These are phyloP conservation scores for Dendrothele bispora DNA, from an alignment of 768 basidiomycete species.

Conservation along the genomic window DNA sequence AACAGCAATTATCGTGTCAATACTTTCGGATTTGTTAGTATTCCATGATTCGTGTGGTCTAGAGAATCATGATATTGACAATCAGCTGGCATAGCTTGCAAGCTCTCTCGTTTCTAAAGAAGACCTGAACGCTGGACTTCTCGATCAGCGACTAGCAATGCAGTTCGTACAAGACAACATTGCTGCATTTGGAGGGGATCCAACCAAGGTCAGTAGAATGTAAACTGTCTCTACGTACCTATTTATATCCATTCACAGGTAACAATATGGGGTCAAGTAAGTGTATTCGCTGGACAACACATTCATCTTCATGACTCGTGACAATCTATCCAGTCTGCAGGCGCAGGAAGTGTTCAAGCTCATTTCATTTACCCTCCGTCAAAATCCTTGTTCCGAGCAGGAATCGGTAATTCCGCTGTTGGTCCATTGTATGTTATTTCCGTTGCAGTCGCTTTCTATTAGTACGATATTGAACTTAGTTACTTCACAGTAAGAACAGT, in stretches of 20 bases:
- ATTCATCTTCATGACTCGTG: background rate
- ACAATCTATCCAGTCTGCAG: slow-evolving; percentile 44
- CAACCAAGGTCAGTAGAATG: slow-evolving; percentile 39
- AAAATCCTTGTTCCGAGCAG: slow-evolving; percentile 46
- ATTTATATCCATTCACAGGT: slow-evolving; percentile 32
- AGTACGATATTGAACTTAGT: background rate
- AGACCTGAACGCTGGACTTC: slow-evolving; percentile 59
- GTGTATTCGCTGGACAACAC: background rate
- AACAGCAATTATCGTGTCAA: slow-evolving; percentile 57
- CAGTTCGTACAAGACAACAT: slow-evolving; percentile 67
- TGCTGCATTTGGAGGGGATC: slow-evolving; percentile 63
- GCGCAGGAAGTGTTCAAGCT: slow-evolving; percentile 48
- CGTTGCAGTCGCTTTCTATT: background rate
- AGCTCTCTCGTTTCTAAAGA: slow-evolving; percentile 43
- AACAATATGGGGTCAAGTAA: slow-evolving; percentile 57
- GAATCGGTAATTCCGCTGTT: slow-evolving; percentile 50
- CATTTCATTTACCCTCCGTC: slow-evolving; percentile 43
- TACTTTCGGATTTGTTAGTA: slow-evolving; percentile 54
- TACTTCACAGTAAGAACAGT: slow-evolving; percentile 49
- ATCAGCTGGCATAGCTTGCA: slow-evolving; percentile 36
- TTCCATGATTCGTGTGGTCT: background rate
- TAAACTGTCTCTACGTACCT: background rate
- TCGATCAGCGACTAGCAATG: slow-evolving; percentile 60
- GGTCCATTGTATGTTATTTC: slow-evolving; percentile 48
- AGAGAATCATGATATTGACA: background rate